Evolutionary conservation across 2,329 filamentous ascomycete genomes (phyloP).

Genomic region (Colletotrichum sp.): DNA sequence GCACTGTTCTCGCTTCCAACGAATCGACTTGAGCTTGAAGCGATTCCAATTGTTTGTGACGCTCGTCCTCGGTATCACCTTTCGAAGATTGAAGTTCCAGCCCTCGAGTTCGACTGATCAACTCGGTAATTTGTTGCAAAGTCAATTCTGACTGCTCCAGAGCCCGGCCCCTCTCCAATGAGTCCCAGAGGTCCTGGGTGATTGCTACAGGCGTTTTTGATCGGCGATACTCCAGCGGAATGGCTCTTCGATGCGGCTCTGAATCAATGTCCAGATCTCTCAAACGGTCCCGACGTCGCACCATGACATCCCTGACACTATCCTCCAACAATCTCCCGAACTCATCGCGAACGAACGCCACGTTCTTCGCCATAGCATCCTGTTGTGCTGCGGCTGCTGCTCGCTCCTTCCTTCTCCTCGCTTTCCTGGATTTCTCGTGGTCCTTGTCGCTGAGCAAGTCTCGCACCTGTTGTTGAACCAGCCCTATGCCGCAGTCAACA

Average conservation of each 20-base stretch:
- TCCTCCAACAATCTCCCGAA: background rate
- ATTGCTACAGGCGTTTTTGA: background rate
- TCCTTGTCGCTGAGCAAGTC: background rate
- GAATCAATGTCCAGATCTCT: background rate
- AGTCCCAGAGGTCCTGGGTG: background rate
- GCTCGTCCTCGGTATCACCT: background rate
- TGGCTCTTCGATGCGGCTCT: background rate
- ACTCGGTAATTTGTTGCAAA: background rate
- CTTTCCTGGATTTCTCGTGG: accelerated
- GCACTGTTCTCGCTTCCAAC: background rate
- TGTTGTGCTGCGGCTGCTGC: background rate
- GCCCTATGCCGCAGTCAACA: background rate
- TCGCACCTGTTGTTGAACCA: background rate
- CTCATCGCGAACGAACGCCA: accelerated
- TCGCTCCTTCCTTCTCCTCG: background rate
- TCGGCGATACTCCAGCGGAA: background rate
- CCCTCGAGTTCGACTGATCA: background rate
- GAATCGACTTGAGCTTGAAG: background rate
- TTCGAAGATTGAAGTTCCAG: background rate
- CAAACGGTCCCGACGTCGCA: background rate
- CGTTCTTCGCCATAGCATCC: background rate
- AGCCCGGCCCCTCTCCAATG: background rate
- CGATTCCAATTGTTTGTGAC: background rate
- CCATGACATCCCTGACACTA: background rate
- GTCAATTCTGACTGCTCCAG: background rate